Base-by-base conservation (phyloP, 495 filamentous ascomycete species). In the Hypoxylon trugodes region DNA sequence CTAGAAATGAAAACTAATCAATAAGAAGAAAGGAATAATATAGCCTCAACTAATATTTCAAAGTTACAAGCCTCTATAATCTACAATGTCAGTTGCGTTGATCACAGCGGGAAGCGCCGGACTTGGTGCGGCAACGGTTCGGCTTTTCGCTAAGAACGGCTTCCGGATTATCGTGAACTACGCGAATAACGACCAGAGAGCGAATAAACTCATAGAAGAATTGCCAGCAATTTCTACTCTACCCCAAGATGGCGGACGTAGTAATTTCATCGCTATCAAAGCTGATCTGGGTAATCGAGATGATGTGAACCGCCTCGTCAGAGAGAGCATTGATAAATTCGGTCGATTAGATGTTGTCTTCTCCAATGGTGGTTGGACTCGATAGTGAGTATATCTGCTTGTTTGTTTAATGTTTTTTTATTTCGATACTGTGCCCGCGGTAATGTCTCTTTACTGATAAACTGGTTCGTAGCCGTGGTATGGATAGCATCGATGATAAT, bases 341-440 rank as follows among this genome's bases (percentile, higher is more conserved):
- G 82, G 81, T 22, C 69, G 78, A 6, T 66, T 87, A 1, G 83
- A 86, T 59, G 76, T 82, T 4, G 68, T 85, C 30, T 79, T 85
- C 37, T 84, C 81, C 10, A 87, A 87, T 61, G 80, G 77, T 6
- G 84, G 83, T 36, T 87, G 83, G 83, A 85, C 83, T 6, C 74
- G 71, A 5, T 69, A 82, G 62, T 66, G 45, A 61, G 62, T 7
- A n/a, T n/a, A n/a, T 55, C 19, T 24, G 12, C 3, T 26, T 45
- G 21, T 36, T 26, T 9, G 22, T 9, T 48, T 10, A 6, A 38
- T 21, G 5, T 12, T 43, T 25, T 22, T n/a, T n/a, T n/a, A n/a
- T n/a, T n/a, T n/a, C n/a, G n/a, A n/a, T n/a, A n/a, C n/a, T n/a
- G n/a, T n/a, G n/a, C n/a, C n/a, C n/a, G n/a, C n/a, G n/a, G n/a